phyloP scores from a whole-genome alignment of 176 grass and related monocot species.

The Coix lacrymajobi region DNA sequence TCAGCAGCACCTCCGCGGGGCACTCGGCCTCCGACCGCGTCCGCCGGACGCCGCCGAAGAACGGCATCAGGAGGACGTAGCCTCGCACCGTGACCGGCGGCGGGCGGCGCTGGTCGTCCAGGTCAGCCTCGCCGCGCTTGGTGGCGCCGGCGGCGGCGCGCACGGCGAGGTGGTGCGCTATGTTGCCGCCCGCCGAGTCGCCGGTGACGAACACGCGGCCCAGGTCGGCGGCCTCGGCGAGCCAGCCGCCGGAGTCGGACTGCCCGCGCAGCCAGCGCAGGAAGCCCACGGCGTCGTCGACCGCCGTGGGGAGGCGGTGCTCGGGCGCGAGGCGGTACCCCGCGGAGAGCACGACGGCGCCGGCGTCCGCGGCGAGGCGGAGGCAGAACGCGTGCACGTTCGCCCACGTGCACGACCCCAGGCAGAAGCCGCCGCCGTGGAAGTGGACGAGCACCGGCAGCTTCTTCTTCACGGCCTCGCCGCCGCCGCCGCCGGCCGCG shows the following conservation, averaged over 20 bases:
- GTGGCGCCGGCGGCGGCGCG: neutral
- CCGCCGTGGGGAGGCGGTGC: conserved; percentile 55
- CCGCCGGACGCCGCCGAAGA: conserved; percentile 55
- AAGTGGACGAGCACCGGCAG: conserved; percentile 63
- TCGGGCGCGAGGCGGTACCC: conserved; percentile 85
- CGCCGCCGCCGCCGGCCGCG: neutral
- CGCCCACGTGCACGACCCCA: conserved; percentile 74
- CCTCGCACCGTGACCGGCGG: conserved; percentile 5
- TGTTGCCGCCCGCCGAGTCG: conserved; percentile 68
- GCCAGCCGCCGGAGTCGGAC: conserved; percentile 24
- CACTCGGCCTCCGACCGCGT: conserved; percentile 60
- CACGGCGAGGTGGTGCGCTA: conserved; percentile 68
- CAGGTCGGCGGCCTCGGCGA: conserved; percentile 59
- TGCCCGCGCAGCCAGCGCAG: conserved; percentile 33
- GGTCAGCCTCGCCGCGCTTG: neutral
- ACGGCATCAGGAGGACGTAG: conserved; percentile 74
- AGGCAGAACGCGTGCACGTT: conserved; percentile 77
- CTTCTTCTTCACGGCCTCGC: neutral
- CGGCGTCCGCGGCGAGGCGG: conserved; percentile 52
- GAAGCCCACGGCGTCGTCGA: conserved; percentile 41
- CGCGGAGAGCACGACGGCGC: conserved; percentile 57
- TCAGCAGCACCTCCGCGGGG: conserved; percentile 49
- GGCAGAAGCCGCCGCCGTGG: conserved; percentile 84
- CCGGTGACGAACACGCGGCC: conserved; percentile 62
- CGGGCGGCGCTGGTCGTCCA: neutral